Evolutionary conservation across 768 basidiomycete genomes (phyloP), one percentile per base, ranked within the genome.

Genomic region (Strobilomyces confusus): DNA sequence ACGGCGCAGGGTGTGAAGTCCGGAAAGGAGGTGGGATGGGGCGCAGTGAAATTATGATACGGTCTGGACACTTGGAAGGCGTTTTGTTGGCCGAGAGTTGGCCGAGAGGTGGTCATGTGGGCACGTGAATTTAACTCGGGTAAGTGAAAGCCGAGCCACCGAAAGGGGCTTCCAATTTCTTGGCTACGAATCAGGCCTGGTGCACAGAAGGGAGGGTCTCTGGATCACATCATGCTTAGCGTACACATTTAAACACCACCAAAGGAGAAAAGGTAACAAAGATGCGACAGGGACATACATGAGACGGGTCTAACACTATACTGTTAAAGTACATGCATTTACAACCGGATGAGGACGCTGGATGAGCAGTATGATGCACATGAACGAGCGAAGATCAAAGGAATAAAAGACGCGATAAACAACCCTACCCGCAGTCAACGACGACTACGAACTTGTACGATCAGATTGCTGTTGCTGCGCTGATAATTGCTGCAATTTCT

Each of bases 401-500:
- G 43, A 63, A 65, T 58, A 63, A 58, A 61, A 38, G 33, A 46
- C 50, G 14, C 22, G 17, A 48, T 49, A 52, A 52, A 49, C 43
- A 53, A 42, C 29, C 47, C 38, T 14, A 19, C 9, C 34, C 40
- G 20, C 22, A 1, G 11, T 30, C 17, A 19, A 15, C 20, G 20
- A 30, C 17, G 9, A 47, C 57, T 57, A 64, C 17, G 55, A 61
- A 22, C 54, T 64, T 19, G 52, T 9, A 19, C 6, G 57, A 43
- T 65, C 56, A 17, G 53, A 19, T 32, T 38, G 40, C 14, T 9
- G 13, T 38, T 43, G 60, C 19, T 61, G 58, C 41, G 41, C 15
- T 33, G 42, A 22, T 42, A 58, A 38, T 46, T 58, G 56, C 43
- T 54, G 50, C 34, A 48, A 37, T 49, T 69, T 69, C 50, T 71